Conservation (phyloP, 169 alveolate genomes). For the Cryptosporidium sp. region DNA sequence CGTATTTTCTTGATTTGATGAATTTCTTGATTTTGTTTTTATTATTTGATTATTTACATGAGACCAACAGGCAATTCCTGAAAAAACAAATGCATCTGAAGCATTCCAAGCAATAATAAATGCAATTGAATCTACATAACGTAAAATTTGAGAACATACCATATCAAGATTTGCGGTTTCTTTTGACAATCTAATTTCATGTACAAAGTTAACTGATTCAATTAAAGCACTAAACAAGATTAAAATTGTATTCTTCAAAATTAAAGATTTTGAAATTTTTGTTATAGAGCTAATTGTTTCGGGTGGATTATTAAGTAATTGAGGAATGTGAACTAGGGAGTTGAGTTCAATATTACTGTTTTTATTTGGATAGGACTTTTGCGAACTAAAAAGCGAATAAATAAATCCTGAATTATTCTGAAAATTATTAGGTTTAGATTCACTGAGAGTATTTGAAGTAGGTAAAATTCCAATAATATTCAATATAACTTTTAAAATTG, state of each 20-base stretch:
- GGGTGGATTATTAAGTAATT: background rate
- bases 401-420: slow-evolving; percentile 50
- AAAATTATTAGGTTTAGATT: background rate
- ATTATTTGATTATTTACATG: slow-evolving; percentile 21
- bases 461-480: slow-evolving; percentile 51
- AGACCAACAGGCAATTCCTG: slow-evolving; percentile 69
- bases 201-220: slow-evolving; percentile 18
- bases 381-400: slow-evolving; percentile 17
- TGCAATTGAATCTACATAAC: slow-evolving; percentile 33
- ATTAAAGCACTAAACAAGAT: slow-evolving; percentile 29
- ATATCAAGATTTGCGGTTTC: background rate
- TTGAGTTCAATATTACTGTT: background rate
- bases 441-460: slow-evolving; percentile 9
- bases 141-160: slow-evolving; percentile 12
- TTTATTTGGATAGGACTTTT: background rate
- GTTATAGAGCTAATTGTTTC: slow-evolving; percentile 17
- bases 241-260: slow-evolving; percentile 21
- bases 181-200: background rate
- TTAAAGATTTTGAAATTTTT: slow-evolving; percentile 2
- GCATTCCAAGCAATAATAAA: slow-evolving; percentile 67
- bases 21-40: background rate
- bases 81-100: slow-evolving; percentile 65
- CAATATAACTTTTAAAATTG: slow-evolving; percentile 22
- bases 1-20: background rate
- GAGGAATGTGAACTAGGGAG: slow-evolving; percentile 5